Percentiles rank a stretch among this genome's conserved stretches.
phyloP scores from a whole-genome alignment of 495 filamentous ascomycete genomes.

The Aspergillus biplanus region DNA sequence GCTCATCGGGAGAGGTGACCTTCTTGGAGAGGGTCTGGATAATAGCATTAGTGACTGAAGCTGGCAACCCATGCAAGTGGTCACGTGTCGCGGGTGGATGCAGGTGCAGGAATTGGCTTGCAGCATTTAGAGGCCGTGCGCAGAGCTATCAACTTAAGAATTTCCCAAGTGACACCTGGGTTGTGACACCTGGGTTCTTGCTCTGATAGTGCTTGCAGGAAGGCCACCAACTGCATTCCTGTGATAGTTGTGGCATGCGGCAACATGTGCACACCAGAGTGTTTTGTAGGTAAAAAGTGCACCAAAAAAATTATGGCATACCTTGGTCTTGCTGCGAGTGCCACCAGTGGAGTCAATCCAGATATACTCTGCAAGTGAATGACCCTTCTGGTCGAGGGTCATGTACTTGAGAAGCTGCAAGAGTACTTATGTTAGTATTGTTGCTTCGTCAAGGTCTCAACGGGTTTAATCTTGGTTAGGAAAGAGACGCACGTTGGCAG shows the following conservation, averaged over 20 bases:
- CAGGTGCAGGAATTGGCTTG: constrained; percentile 27
- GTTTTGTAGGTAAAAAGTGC: background rate
- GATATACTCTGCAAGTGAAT: constrained; percentile 90
- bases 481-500: constrained; percentile 63
- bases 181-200: background rate
- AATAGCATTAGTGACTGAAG: background rate
- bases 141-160: constrained; percentile 19
- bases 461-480: constrained; percentile 33
- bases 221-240: background rate
- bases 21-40: constrained; percentile 77
- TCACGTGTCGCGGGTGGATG: constrained; percentile 45
- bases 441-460: constrained; percentile 39
- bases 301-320: constrained; percentile 49
- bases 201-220: background rate
- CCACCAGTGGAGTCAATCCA: constrained; percentile 88
- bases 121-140: constrained; percentile 31
- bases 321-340: constrained; percentile 88
- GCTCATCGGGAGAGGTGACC: constrained; percentile 68
- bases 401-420: constrained; percentile 89
- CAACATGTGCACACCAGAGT: background rate
- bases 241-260: background rate
- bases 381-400: constrained; percentile 84
- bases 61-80: background rate
- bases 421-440: constrained; percentile 45
- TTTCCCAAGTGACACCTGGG: background rate